A percentile compares a stretch with the other conserved stretches of the same genome.
Conservation (phyloP, 306 rosid species). For the Sicyos edulis region DNA sequence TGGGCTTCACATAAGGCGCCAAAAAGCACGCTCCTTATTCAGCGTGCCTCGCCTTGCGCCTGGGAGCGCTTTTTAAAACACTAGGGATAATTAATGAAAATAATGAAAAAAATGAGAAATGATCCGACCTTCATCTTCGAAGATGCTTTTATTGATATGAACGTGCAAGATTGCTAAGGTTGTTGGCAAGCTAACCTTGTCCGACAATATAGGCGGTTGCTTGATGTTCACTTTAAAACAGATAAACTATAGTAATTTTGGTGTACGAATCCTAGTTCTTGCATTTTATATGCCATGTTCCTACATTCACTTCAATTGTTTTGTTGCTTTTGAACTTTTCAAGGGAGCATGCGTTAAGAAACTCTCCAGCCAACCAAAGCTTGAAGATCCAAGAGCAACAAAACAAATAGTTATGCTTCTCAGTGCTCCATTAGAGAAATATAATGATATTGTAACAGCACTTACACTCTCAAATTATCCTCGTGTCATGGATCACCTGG, state of each 20-base stretch:
- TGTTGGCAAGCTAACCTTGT: slow-evolving; percentile 9
- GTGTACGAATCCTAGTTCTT: neutral
- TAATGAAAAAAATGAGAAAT: neutral
- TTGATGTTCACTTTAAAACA: neutral
- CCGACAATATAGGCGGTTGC: neutral
- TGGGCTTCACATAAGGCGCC: too few relatives aligned
- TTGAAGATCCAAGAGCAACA: slow-evolving; percentile 35
- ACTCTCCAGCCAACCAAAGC: slow-evolving; percentile 33
- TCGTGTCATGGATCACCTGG: slow-evolving; percentile 44
- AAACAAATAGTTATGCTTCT: slow-evolving; percentile 44
- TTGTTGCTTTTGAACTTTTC: slow-evolving; percentile 10
- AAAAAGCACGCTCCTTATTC: too few relatives aligned
- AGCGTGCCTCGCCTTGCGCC: too few relatives aligned
- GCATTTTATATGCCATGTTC: neutral
- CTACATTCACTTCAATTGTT: slow-evolving; percentile 2
- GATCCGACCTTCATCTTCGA: neutral
- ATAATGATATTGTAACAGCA: slow-evolving; percentile 44
- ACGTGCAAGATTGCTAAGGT: slow-evolving; percentile 3
- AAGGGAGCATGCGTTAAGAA: slow-evolving; percentile 44
- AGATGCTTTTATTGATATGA: neutral
- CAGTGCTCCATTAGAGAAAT: slow-evolving; percentile 45
- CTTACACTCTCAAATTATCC: slow-evolving; percentile 49
- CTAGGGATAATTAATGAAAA: neutral
- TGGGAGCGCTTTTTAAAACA: too few relatives aligned
- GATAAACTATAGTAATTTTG: neutral